These are phyloP conservation scores for Cercospora janseana DNA, from an alignment of 2,329 filamentous ascomycete genomes.

Conservation along the genomic window DNA sequence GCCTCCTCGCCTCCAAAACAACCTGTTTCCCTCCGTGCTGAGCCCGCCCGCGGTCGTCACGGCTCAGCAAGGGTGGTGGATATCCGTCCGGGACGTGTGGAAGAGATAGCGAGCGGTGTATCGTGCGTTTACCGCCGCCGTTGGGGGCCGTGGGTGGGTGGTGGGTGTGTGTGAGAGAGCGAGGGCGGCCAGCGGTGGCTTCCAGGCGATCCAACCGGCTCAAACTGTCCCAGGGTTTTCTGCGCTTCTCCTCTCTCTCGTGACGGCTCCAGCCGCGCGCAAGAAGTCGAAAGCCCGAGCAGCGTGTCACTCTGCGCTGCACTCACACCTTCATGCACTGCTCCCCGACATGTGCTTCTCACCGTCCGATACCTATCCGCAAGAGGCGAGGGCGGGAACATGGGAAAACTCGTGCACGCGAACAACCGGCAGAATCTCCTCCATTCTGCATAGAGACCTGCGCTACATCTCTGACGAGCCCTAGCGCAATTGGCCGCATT, in stretches of 20 bases:
- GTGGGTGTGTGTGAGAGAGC: neutral
- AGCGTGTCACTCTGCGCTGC: neutral
- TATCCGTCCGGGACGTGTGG: neutral
- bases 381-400: neutral
- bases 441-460: conserved; percentile 1
- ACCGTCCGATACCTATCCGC: neutral
- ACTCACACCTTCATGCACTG: neutral
- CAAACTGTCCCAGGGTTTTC: too few species aligned
- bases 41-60: conserved; percentile 8
- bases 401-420: too few species aligned
- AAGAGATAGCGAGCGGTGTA: conserved; percentile 11
- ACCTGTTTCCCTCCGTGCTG: conserved; percentile 1
- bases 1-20: conserved; percentile 26
- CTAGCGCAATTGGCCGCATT: too few species aligned
- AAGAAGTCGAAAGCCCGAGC: too few species aligned
- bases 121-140: conserved; percentile 1
- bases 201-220: conserved; percentile 6
- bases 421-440: too few species aligned
- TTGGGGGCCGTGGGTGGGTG: conserved; percentile 3
- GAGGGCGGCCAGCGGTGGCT: conserved; percentile 4
- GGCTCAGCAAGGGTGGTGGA: neutral
- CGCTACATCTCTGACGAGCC: too few species aligned
- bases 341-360: neutral
- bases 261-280: conserved; percentile 1
- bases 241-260: conserved; percentile 2